Evolutionary conservation across 108 stramenopile genomes (phyloP), one percentile per base, ranked within the genome.

Genomic region (Cyclotella baltica): DNA sequence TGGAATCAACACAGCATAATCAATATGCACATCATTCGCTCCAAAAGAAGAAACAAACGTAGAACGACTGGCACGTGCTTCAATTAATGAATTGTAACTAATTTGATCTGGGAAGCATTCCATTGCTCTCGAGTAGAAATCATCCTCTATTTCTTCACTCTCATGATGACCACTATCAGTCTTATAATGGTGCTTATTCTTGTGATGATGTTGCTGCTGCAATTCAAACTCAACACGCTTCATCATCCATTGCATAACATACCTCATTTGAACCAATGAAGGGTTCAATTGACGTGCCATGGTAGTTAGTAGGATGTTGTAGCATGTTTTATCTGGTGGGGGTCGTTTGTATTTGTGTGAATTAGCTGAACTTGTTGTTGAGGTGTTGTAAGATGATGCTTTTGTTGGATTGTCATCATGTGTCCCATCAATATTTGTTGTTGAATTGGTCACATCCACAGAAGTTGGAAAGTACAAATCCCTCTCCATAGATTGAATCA

Each of bases 41-140:
- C 11, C 52, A 20, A 15, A 27, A 22, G 50, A 62, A 27, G 79
- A 62, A 53, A 72, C 64, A 53, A 80, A 80, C 79, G 73, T 73
- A 31, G 72, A 67, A 43, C 79, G 66, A 51, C 72, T 80, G 35
- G 79, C 79, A 59, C 65, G 79, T 29, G 79, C 79, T 67, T 80
- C 72, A 10, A 80, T 80, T 20, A 80, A 61, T n/a, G 79, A 71
- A 69, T 80, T 80, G 70, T 80, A 80, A 59, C 79, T 80, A 43
- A 58, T 57, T 35, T 56, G 46, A 68, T 80, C 67, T 15, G 79
- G 79, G 36, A 80, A 80, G 50, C 71, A 73, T 20, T 62, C 55
- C 51, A 80, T 37, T 31, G 79, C 72, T 61, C 34, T 27, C 3
- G 70, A 43, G 50, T 66, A 19, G 11, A 47, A 47, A 52, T 68